Conservation (phyloP, 306 rosid species). For the Quercus engelmannii region DNA sequence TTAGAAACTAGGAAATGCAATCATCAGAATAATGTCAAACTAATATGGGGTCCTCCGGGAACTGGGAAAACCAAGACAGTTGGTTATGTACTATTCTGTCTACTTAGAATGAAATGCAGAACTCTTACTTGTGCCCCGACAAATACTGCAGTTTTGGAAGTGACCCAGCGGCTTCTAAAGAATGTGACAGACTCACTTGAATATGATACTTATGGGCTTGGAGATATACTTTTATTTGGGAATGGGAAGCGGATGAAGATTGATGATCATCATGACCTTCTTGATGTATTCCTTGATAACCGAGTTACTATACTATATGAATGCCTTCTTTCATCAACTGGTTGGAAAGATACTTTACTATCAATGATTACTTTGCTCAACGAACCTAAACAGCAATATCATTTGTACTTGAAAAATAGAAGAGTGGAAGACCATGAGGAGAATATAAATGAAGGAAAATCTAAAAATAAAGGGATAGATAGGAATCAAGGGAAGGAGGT, state of each 20-base stretch:
- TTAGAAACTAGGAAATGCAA: conserved; percentile 24
- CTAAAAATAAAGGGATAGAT: neutral
- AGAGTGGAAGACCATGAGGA: neutral
- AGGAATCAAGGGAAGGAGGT: neutral
- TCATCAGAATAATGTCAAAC: conserved; percentile 27
- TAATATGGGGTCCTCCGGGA: conserved; percentile 74
- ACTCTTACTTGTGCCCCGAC: conserved; percentile 69
- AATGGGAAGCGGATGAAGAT: conserved; percentile 20
- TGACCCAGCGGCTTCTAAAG: conserved; percentile 25
- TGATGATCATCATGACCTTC: neutral
- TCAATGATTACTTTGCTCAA: conserved; percentile 20
- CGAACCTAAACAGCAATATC: conserved; percentile 27
- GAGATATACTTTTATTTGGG: conserved; percentile 34
- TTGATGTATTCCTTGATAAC: conserved; percentile 14
- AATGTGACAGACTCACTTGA: neutral
- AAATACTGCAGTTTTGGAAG: conserved; percentile 46
- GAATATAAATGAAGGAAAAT: neutral
- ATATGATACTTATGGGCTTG: conserved; percentile 17
- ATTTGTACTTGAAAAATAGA: conserved; percentile 9
- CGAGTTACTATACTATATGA: neutral
- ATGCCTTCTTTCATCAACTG: neutral
- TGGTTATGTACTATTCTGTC: conserved; percentile 28
- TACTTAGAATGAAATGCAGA: conserved; percentile 33
- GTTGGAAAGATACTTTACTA: conserved; percentile 13
- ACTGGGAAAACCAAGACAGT: conserved; percentile 68